Base-by-base conservation (phyloP, 441 rosid species). In the Gossypium schwendimanii region DNA sequence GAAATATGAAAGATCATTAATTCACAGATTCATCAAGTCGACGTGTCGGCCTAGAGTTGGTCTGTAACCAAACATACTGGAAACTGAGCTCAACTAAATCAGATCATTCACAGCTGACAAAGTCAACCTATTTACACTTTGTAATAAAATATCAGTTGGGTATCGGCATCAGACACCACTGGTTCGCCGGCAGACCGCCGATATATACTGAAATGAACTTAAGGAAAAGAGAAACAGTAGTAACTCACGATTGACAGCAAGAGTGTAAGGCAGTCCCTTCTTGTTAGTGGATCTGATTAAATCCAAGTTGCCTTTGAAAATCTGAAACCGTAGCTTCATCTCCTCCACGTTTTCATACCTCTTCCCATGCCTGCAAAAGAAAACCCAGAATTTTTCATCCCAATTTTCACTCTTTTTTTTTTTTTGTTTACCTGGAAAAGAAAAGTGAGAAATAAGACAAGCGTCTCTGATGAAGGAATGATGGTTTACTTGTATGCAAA, bases 211-310 rank as follows among this genome's bases (percentile, higher is more conserved):
- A 26, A 50, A 28, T 9, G 28, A 71, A 59, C 5, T 20, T 45
- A 18, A 12, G 20, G 18, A 28, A 18, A 44, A 0, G 2, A 9
- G 7, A 24, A 24, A 58, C 47, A 17, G 39, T 12, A 41, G 18
- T 24, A 74, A 73, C 88, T 76, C 79, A 92, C 99, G 81, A 72
- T 92, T 92, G 26, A 89, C 70, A 31, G 75, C 92, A 63, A 94
- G 96, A 67, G 82, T 82, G 80, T 88, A 89, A 75, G 96, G 62
- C 54, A 94, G 73, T 41, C 80, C 81, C 80, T 88, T 91, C 49
- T 58, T 76, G 73, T 94, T 91, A 1, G 88, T 87, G 71, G 94
- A 89, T 87, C 88, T 85, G 73, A 94, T 89, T 69, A 92, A 84
- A 81, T 89, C 86, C 76, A 88, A 71, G 77, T 78, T 94, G 78